phyloP scores from a whole-genome alignment of 1,139 yeast genomes.

The Suhomyces wounanorum region DNA sequence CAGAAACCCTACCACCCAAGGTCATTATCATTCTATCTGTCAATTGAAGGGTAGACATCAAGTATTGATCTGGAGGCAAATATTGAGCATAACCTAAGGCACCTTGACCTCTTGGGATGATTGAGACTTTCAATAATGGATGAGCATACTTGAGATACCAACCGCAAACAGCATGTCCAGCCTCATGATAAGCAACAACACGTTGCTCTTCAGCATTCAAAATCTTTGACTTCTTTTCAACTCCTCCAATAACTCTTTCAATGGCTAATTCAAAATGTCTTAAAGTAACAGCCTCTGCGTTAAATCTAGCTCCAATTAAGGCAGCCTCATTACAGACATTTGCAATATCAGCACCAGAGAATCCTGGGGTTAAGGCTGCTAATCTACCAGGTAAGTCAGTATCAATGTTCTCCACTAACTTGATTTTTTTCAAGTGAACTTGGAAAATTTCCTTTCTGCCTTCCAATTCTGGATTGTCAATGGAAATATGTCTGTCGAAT shows the following conservation, averaged over 20 bases:
- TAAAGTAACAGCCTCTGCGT: constrained; percentile 67
- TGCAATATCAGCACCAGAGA: constrained; percentile 97
- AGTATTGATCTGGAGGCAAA: constrained; percentile 89
- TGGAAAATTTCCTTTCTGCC: constrained; percentile 91
- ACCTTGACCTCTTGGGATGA: constrained; percentile 95
- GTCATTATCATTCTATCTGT: constrained; percentile 95
- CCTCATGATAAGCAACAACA: constrained; percentile 96
- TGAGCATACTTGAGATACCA: constrained; percentile 91
- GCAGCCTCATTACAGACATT: constrained; percentile 98
- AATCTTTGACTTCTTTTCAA: constrained; percentile 86
- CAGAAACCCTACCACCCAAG: constrained; percentile 94
- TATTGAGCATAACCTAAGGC: constrained; percentile 98
- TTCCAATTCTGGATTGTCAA: constrained; percentile 89
- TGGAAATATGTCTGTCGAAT: constrained; percentile 89
- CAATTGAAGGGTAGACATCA: constrained; percentile 76
- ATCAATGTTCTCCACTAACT: constrained; percentile 47
- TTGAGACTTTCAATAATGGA: constrained; percentile 91
- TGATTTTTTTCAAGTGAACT: constrained; percentile 76
- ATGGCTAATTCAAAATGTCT: constrained; percentile 92
- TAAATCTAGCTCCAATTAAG: constrained; percentile 86
- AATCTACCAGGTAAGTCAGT: constrained; percentile 73
- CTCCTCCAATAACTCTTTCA: constrained; percentile 95
- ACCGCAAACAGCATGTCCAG: constrained; percentile 98
- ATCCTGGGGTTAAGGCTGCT: constrained; percentile 96
- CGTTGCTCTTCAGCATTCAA: constrained; percentile 81